phyloP scores from a whole-genome alignment of 495 filamentous ascomycete species.

The Neurospora sp. region DNA sequence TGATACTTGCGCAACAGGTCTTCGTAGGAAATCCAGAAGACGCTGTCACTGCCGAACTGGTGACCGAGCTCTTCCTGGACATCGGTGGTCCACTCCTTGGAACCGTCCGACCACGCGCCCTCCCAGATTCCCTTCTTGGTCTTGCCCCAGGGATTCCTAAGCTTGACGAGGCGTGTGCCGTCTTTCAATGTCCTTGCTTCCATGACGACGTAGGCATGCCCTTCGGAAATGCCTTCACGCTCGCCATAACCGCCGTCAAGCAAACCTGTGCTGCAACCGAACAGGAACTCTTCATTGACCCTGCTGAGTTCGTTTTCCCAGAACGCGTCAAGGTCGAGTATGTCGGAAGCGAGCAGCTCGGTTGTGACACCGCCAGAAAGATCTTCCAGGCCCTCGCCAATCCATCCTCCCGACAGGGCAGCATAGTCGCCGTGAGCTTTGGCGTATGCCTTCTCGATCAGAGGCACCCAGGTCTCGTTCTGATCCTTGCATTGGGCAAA shows the following conservation, averaged over 20 bases:
- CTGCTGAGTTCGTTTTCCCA: slow-evolving; percentile 82
- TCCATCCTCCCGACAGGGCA: slow-evolving; percentile 74
- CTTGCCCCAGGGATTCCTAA: slow-evolving; percentile 77
- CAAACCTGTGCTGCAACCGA: slow-evolving; percentile 68
- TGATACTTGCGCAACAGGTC: slow-evolving; percentile 81
- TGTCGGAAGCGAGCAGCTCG: slow-evolving; percentile 70
- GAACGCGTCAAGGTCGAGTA: slow-evolving; percentile 81
- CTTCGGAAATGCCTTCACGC: slow-evolving; percentile 68
- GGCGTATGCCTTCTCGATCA: slow-evolving; percentile 92
- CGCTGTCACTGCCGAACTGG: slow-evolving; percentile 83
- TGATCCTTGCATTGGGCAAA: slow-evolving; percentile 80
- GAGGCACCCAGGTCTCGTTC: slow-evolving; percentile 90
- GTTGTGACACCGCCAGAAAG: slow-evolving; percentile 88
- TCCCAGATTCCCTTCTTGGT: slow-evolving; percentile 63
- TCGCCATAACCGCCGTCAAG: slow-evolving; percentile 52
- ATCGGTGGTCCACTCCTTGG: slow-evolving; percentile 88
- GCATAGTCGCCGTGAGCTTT: slow-evolving; percentile 85
- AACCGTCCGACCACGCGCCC: slow-evolving; percentile 81
- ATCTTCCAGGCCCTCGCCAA: slow-evolving; percentile 86
- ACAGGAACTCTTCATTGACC: slow-evolving; percentile 84
- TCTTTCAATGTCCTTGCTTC: slow-evolving; percentile 51
- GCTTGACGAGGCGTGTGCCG: slow-evolving; percentile 37
- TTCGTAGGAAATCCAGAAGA: slow-evolving; percentile 61
- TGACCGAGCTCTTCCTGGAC: slow-evolving; percentile 77
- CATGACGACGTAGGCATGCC: slow-evolving; percentile 88